These are phyloP conservation scores for Fusarium drepaniforme DNA, from an alignment of 2,329 filamentous ascomycete genomes.

Conservation along the genomic window DNA sequence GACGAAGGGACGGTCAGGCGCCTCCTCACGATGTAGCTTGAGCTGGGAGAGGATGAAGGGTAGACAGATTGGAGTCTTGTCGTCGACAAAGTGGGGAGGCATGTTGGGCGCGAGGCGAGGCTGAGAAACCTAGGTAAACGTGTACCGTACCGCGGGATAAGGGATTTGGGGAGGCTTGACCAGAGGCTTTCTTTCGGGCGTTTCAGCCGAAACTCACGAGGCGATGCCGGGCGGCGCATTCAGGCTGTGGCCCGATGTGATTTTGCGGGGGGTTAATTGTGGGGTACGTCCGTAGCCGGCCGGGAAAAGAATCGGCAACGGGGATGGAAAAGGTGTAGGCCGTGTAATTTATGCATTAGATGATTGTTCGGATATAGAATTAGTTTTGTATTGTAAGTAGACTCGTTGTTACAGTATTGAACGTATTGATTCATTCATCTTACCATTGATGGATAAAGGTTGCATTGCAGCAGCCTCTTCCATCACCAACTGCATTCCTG, in stretches of 20 bases:
- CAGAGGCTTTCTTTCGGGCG: constrained; percentile 10
- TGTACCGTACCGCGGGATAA: constrained; percentile 28
- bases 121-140: neutral
- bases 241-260: constrained; percentile 28
- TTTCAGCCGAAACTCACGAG: constrained; percentile 32
- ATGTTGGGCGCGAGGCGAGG: constrained; percentile 31
- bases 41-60: constrained; percentile 79
- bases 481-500: neutral
- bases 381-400: neutral
- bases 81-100: constrained; percentile 70
- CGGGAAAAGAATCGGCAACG: constrained; percentile 38
- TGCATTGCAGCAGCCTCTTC: constrained; percentile 2
- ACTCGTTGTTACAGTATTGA: neutral
- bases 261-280: constrained; percentile 39
- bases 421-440: neutral
- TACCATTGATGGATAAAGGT: neutral
- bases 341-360: neutral
- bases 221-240: constrained; percentile 13
- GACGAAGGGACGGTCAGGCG: constrained; percentile 73
- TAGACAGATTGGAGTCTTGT: constrained; percentile 82
- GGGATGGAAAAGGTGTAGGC: neutral
- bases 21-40: constrained; percentile 57
- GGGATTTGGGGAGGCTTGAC: neutral
- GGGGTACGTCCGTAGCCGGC: constrained; percentile 35
- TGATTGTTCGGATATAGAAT: neutral